A percentile compares a stretch with the other conserved stretches of the same genome.
These are phyloP conservation scores for Trapa bicornis DNA, from an alignment of 345 rosid genomes.

Conservation along the genomic window DNA sequence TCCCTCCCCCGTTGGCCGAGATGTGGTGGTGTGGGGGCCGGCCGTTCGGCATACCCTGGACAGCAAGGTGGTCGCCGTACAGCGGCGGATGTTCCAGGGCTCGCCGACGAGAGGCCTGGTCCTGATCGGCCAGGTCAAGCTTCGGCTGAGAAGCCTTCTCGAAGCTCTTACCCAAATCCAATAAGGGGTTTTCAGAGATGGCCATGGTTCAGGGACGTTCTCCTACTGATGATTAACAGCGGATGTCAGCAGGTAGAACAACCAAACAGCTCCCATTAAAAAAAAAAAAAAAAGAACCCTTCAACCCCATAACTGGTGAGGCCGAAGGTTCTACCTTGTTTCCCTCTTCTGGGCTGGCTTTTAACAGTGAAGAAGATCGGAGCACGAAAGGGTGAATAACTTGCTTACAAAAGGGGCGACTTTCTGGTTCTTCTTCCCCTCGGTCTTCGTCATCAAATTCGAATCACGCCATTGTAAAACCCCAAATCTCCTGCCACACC, in stretches of 20 bases:
- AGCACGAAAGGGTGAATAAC: background rate
- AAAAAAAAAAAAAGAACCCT: background rate
- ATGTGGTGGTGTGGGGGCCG: constrained; percentile 3
- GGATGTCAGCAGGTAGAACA: background rate
- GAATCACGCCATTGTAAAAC: background rate
- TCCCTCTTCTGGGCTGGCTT: background rate
- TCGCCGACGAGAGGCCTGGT: constrained; percentile 11
- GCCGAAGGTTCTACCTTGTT: background rate
- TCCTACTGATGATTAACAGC: background rate
- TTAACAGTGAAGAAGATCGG: background rate
- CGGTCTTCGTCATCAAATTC: background rate
- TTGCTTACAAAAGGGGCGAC: background rate
- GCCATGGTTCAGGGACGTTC: constrained; percentile 32
- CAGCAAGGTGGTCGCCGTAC: background rate
- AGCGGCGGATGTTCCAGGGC: constrained; percentile 13
- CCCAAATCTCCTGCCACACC: too few species aligned
- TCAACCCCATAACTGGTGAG: background rate
- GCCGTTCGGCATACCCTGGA: background rate
- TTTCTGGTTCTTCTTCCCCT: background rate
- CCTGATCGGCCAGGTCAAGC: constrained; percentile 28
- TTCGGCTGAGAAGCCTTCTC: constrained; percentile 7
- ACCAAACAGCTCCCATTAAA: background rate
- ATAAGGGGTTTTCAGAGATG: constrained; percentile 38
- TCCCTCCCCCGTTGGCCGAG: constrained; percentile 15
- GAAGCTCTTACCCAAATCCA: constrained; percentile 18